Conservation (phyloP, 345 rosid genomes). For the Corchorus olitorius region DNA sequence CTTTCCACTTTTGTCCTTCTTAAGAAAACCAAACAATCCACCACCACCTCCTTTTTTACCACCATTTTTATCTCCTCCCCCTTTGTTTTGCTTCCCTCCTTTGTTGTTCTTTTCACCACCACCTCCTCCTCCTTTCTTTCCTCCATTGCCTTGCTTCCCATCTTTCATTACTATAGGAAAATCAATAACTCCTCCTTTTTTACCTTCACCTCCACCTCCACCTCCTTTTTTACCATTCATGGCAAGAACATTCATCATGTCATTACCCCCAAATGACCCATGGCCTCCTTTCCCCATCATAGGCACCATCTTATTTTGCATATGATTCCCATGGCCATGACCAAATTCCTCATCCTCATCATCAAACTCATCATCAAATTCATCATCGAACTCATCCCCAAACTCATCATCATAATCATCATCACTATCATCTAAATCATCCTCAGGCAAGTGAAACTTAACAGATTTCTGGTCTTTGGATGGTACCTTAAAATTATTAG, state of each 20-base stretch:
- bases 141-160: conserved; percentile 45
- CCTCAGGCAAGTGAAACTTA: conserved; percentile 58
- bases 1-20: conserved; percentile 51
- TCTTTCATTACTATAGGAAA: conserved; percentile 54
- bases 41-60: conserved; percentile 40
- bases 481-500: conserved; percentile 38
- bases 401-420: conserved; percentile 40
- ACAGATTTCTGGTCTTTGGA: conserved; percentile 65
- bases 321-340: conserved; percentile 45
- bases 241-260: conserved; percentile 45
- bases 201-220: conserved; percentile 35
- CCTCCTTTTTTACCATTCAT: conserved; percentile 35
- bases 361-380: conserved; percentile 36
- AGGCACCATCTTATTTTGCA: conserved; percentile 43
- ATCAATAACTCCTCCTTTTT: conserved; percentile 54
- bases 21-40: conserved; percentile 43
- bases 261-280: conserved; percentile 44
- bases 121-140: conserved; percentile 45
- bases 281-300: conserved; percentile 39
- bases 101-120: conserved; percentile 30
- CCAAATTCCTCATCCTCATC: conserved; percentile 50
- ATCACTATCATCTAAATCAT: conserved; percentile 51
- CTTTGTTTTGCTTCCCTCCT: conserved; percentile 41
- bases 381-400: conserved; percentile 48
- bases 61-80: conserved; percentile 44